Evolutionary conservation across 768 basidiomycete species (phyloP), one percentile per base, ranked within the genome.

Genomic region (Xerocomus potaroensis): DNA sequence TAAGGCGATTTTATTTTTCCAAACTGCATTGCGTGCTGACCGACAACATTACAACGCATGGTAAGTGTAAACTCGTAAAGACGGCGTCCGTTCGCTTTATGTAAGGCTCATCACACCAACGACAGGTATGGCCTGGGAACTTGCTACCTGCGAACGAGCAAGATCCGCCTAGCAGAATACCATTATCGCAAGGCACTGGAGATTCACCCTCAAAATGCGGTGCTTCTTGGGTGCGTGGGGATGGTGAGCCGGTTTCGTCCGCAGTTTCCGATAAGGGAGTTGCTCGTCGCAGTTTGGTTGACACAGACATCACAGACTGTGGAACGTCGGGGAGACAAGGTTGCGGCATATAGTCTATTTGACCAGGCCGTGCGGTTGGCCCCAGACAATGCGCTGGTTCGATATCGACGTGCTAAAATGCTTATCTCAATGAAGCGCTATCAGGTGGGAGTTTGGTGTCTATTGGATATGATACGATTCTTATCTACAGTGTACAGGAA

Each of bases 61-160:
- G 96, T 96, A 67, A 66, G 89, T 76, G 44, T 31, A 23, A 47
- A 42, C 3, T 31, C 26, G 18, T 45, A 31, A 21, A 51, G 22
- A 30, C n/a, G 26, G 26, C 24, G 43, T 36, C 43, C 10, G 46
- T 36, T 31, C 45, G n/a, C 31, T 36, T 26, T 22, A 39, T n/a
- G 33, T 14, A 24, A 36, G 55, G 46, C 50, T 64, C 47, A 68
- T 62, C 56, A 64, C 47, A 47, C 52, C 43, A 56, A 62, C 51
- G 48, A 53, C 60, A 97, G 95, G 95, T 99, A 98, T 68, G 96
- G 96, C n/a, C 74, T 99, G 57, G 96, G 96, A 51, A 90, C 90
- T 29, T 97, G 93, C 62, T 98, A 97, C 74, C 75, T 95, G 65
- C 80, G 91, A 59, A 91, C 87, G 79, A 93, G 89, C 68, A 97